A percentile compares a stretch with the other conserved stretches of the same genome.
phyloP scores from a whole-genome alignment of 192 early-diverging fungal species.

The Backusella australiensis region DNA sequence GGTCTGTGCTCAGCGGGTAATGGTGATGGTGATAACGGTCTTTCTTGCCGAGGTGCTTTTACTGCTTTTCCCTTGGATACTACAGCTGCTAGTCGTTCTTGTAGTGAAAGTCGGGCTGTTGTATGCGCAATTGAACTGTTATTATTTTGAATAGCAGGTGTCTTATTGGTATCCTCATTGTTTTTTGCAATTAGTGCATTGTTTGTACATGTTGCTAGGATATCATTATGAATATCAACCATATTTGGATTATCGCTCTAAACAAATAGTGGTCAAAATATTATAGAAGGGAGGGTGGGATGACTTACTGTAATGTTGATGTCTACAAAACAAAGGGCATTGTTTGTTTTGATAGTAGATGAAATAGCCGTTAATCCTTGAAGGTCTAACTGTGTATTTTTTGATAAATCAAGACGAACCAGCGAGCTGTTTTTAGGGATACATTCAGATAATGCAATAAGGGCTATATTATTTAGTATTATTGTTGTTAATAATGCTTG shows the following conservation, averaged over 20 bases:
- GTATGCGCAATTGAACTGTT: conserved; percentile 15
- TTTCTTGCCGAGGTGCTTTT: neutral
- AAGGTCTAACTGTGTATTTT: conserved; percentile 73
- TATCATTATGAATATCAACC: conserved; percentile 24
- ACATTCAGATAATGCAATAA: conserved; percentile 79
- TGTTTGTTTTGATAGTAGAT: conserved; percentile 77
- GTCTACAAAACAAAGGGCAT: conserved; percentile 70
- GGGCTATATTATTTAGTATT: conserved; percentile 27
- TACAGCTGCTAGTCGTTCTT: conserved; percentile 38
- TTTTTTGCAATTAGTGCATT: conserved; percentile 25
- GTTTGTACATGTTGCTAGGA: conserved; percentile 28
- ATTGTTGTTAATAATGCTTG: neutral
- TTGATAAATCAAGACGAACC: conserved; percentile 69
- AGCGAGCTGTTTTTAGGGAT: conserved; percentile 72
- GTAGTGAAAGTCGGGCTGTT: conserved; percentile 31
- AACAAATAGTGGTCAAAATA: neutral
- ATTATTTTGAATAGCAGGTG: neutral
- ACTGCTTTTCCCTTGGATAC: conserved; percentile 13
- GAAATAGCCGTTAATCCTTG: conserved; percentile 83
- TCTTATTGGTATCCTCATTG: neutral
- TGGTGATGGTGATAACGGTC: neutral
- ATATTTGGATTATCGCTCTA: conserved; percentile 29
- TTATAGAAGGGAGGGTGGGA: neutral
- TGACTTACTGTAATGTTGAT: conserved; percentile 52
- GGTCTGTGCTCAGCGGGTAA: neutral